Percentiles rank a stretch among this genome's conserved stretches.
These are phyloP conservation scores for Kazachstania martiniae DNA, from an alignment of 805 yeast species.

Conservation along the genomic window DNA sequence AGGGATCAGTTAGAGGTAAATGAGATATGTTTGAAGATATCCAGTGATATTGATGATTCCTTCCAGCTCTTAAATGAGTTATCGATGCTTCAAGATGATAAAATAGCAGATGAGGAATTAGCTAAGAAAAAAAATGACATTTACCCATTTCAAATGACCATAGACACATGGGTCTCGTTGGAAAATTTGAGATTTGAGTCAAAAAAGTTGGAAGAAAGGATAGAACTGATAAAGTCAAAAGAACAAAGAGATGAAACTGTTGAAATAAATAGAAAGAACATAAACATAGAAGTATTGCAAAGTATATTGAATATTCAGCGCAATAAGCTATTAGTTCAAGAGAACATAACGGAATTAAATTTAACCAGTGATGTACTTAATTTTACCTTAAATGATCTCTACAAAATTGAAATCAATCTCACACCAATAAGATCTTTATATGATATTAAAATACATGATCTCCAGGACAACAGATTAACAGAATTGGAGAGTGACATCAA, in stretches of 20 bases:
- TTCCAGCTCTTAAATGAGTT: conserved; percentile 13
- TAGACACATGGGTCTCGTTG: conserved; percentile 7
- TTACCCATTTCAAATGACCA: conserved; percentile 2
- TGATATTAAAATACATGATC: too few relatives aligned
- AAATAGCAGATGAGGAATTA: conserved; percentile 2
- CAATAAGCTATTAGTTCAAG: too few relatives aligned
- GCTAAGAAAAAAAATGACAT: conserved; percentile 3
- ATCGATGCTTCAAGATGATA: conserved; percentile 8
- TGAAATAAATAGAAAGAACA: too few relatives aligned
- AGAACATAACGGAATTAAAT: conserved; percentile 1
- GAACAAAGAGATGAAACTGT: background rate
- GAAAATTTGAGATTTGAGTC: conserved; percentile 2
- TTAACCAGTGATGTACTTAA: background rate
- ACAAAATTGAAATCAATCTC: too few relatives aligned
- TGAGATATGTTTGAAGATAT: conserved; percentile 13
- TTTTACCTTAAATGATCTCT: too few relatives aligned
- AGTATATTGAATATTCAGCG: too few relatives aligned
- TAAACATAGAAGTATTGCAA: too few relatives aligned
- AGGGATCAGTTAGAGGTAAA: conserved; percentile 13
- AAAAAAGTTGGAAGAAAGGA: conserved; percentile 3
- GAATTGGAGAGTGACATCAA: too few relatives aligned
- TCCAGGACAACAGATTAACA: too few relatives aligned
- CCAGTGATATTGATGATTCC: conserved; percentile 20
- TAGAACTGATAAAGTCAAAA: background rate
- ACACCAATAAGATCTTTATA: too few relatives aligned